Evolutionary conservation across 1,284 basidiomycete species (phyloP).

Genomic region (Ceratobasidium theobromae): DNA sequence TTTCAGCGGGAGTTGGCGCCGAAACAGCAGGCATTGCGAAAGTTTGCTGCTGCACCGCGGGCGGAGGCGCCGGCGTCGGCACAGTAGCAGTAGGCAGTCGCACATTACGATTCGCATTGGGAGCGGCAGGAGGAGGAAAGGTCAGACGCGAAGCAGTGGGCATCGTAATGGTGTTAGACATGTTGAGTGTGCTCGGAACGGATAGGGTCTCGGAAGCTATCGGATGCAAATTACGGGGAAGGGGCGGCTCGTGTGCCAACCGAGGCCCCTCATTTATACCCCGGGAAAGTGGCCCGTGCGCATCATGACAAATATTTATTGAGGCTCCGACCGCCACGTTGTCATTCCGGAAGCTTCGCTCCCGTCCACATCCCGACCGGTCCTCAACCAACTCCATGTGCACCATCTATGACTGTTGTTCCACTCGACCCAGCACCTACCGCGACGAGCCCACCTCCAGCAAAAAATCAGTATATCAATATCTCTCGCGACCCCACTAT

Average conservation of each 20-base stretch:
- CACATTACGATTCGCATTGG: conserved; percentile 27
- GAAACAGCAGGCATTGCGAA: conserved; percentile 33
- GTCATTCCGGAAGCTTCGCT: conserved; percentile 27
- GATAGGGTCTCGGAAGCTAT: conserved; percentile 23
- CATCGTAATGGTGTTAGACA: conserved; percentile 31
- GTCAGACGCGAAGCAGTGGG: conserved; percentile 31
- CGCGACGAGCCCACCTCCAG: too few species aligned
- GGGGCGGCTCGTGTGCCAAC: conserved; percentile 14
- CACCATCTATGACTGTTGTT: too few species aligned
- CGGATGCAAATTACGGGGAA: conserved; percentile 22
- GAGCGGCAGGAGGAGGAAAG: conserved; percentile 6
- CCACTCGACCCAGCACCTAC: too few species aligned
- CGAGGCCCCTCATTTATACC: conserved; percentile 28
- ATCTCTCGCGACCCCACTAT: too few species aligned
- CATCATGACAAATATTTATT: conserved; percentile 22
- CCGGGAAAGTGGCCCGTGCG: conserved; percentile 18
- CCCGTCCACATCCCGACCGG: conserved; percentile 2
- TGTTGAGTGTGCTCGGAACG: conserved; percentile 8
- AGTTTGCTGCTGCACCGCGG: too few species aligned
- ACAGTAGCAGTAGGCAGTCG: conserved; percentile 21
- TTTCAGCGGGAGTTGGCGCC: conserved; percentile 36
- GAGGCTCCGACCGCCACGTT: conserved; percentile 8
- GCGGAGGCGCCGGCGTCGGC: conserved; percentile 10
- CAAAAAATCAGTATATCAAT: too few species aligned
- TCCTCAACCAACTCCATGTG: too few species aligned